Percentiles rank a stretch among this genome's conserved stretches.
These are phyloP conservation scores for Phytophthora ohioensis DNA, from an alignment of 352 stramenopile genomes.

Conservation along the genomic window DNA sequence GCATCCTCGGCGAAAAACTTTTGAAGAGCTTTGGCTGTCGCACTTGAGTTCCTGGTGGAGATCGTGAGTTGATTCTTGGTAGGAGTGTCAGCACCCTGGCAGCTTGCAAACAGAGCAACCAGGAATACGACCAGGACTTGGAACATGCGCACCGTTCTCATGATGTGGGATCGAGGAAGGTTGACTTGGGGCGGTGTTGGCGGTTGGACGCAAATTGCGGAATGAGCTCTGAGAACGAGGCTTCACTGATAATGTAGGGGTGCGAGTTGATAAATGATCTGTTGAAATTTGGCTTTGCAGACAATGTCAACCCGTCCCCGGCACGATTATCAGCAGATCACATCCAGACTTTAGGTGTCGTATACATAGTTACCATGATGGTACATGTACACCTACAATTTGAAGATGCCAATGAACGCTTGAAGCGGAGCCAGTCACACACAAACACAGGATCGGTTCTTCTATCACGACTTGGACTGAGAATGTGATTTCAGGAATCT, in stretches of 20 bases:
- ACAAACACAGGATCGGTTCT: neutral
- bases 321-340: conserved; percentile 14
- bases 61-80: conserved; percentile 26
- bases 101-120: conserved; percentile 9
- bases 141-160: conserved; percentile 15
- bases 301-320: conserved; percentile 2
- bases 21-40: conserved; percentile 23
- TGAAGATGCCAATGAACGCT: neutral
- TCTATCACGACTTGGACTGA: conserved; percentile 2
- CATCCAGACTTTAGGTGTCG: neutral
- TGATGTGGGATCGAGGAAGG: neutral
- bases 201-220: conserved; percentile 17
- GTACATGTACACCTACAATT: neutral
- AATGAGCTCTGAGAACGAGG: conserved; percentile 9
- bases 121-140: conserved; percentile 16
- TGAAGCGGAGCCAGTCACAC: conserved; percentile 7
- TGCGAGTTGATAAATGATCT: conserved; percentile 14
- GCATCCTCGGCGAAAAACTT: conserved; percentile 25
- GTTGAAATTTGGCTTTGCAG: conserved; percentile 17
- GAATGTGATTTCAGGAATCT: neutral
- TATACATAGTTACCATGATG: no score
- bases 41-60: conserved; percentile 9
- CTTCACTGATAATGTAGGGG: neutral
- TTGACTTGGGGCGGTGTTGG: neutral
- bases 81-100: neutral